A percentile compares a stretch with the other conserved stretches of the same genome.
These are phyloP conservation scores for Lumnitzera racemosa DNA, from an alignment of 345 rosid genomes.

Conservation along the genomic window DNA sequence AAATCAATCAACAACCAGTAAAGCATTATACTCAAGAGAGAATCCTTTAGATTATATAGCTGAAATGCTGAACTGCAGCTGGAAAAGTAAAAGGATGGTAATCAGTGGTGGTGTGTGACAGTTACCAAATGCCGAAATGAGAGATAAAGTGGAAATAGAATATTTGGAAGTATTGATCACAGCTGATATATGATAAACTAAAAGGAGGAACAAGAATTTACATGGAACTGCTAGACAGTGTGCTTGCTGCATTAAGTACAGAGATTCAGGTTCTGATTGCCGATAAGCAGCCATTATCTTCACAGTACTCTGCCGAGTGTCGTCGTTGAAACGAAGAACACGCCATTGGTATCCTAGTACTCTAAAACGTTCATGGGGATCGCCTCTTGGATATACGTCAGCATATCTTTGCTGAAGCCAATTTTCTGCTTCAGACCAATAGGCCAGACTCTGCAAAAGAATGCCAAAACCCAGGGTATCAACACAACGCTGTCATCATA, in stretches of 20 bases:
- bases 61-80: too few species aligned
- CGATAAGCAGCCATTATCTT: conserved; percentile 75
- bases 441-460: conserved; percentile 38
- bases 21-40: too few species aligned
- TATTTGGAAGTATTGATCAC: too few species aligned
- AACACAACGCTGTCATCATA: too few species aligned
- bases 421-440: conserved; percentile 66
- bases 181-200: neutral
- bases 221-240: conserved; percentile 89
- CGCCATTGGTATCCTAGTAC: conserved; percentile 90
- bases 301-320: conserved; percentile 78
- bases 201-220: conserved; percentile 12
- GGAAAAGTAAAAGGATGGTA: too few species aligned
- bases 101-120: too few species aligned
- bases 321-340: conserved; percentile 67
- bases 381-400: conserved; percentile 26
- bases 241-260: conserved; percentile 72
- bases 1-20: too few species aligned
- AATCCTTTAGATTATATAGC: too few species aligned
- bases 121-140: too few species aligned
- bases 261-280: conserved; percentile 36
- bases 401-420: conserved; percentile 66
- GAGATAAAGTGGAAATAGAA: too few species aligned
- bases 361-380: conserved; percentile 29
- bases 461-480: neutral